A percentile compares a stretch with the other conserved stretches of the same genome.
These are phyloP conservation scores for Metschnikowia henanensis DNA, from an alignment of 805 yeast genomes.

Conservation along the genomic window DNA sequence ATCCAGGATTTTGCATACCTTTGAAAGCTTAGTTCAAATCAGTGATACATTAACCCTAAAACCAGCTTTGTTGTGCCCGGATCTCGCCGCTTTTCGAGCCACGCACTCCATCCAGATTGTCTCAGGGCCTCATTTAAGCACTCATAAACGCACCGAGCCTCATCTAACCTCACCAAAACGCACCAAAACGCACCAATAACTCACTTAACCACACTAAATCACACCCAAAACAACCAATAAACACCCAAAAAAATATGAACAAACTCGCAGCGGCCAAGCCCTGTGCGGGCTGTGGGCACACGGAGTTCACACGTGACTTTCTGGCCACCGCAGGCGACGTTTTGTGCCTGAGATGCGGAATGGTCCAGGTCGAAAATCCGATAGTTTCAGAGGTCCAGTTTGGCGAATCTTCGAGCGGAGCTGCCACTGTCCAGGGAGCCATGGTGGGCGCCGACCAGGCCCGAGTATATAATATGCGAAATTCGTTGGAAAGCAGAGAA, in stretches of 20 bases:
- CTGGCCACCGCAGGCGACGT: slow-evolving; percentile 56
- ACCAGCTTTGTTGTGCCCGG: too few species aligned
- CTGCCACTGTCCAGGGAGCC: slow-evolving; percentile 94
- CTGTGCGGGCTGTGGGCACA: slow-evolving; percentile 18
- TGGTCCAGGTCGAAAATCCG: slow-evolving; percentile 87
- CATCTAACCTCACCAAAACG: too few species aligned
- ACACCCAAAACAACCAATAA: neutral
- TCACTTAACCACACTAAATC: neutral
- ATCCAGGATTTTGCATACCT: too few species aligned
- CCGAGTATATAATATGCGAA: slow-evolving; percentile 68
- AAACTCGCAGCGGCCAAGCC: slow-evolving; percentile 11
- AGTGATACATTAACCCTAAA: too few species aligned
- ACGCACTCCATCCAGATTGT: too few species aligned
- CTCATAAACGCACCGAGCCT: too few species aligned
- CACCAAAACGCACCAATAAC: neutral
- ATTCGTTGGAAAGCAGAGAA: slow-evolving; percentile 81
- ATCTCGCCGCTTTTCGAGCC: too few species aligned
- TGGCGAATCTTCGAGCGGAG: slow-evolving; percentile 90
- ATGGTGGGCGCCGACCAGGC: slow-evolving; percentile 87
- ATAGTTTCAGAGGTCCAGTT: slow-evolving; percentile 95
- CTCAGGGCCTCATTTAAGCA: too few species aligned
- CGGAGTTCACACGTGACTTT: slow-evolving; percentile 18
- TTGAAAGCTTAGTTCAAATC: too few species aligned
- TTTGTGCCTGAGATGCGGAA: slow-evolving; percentile 82
- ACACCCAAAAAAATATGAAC: slow-evolving; percentile 7